These are phyloP conservation scores for Aspergillus udagawae DNA, from an alignment of 2,329 filamentous ascomycete species.

Conservation along the genomic window DNA sequence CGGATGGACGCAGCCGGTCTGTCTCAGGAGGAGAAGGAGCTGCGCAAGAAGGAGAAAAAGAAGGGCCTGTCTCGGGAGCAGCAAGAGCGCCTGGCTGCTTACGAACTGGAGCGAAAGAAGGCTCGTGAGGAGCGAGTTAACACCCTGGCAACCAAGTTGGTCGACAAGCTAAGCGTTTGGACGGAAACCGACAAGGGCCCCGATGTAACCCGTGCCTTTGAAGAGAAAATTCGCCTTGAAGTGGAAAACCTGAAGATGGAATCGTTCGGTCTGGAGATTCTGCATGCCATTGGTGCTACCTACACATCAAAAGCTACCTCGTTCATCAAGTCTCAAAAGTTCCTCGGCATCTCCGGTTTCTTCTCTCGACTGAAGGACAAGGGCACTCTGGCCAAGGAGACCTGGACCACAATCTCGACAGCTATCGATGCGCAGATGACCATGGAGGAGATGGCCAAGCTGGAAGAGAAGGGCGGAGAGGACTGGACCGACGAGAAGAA, in stretches of 20 bases:
- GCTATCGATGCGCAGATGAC: constrained; percentile 97
- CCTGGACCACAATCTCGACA: constrained; percentile 94
- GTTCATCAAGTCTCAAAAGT: constrained; percentile 92
- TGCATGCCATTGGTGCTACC: constrained; percentile 89
- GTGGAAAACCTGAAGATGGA: constrained; percentile 99
- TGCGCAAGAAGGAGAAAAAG: constrained; percentile 81
- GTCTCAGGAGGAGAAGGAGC: constrained; percentile 68
- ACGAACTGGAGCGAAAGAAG: constrained; percentile 77
- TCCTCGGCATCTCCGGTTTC: constrained; percentile 92
- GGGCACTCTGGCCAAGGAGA: constrained; percentile 94
- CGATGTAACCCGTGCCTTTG: constrained; percentile 84
- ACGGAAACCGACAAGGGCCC: constrained; percentile 89
- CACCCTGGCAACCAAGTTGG: constrained; percentile 75
- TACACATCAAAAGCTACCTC: constrained; percentile 84
- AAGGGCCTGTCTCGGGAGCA: constrained; percentile 89
- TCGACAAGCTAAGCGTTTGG: constrained; percentile 89
- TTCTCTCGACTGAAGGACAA: constrained; percentile 93
- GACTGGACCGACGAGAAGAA: constrained; percentile 98
- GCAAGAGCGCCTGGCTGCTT: constrained; percentile 81
- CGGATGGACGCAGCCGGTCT: constrained; percentile 61
- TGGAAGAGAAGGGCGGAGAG: constrained; percentile 90
- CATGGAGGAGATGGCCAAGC: constrained; percentile 97
- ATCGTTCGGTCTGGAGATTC: constrained; percentile 91
- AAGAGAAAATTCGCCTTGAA: constrained; percentile 90
- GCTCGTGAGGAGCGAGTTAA: constrained; percentile 88